Percentiles rank a stretch among this genome's conserved stretches.
Conservation (phyloP, 495 filamentous ascomycete species). For the Letharia columbiana region DNA sequence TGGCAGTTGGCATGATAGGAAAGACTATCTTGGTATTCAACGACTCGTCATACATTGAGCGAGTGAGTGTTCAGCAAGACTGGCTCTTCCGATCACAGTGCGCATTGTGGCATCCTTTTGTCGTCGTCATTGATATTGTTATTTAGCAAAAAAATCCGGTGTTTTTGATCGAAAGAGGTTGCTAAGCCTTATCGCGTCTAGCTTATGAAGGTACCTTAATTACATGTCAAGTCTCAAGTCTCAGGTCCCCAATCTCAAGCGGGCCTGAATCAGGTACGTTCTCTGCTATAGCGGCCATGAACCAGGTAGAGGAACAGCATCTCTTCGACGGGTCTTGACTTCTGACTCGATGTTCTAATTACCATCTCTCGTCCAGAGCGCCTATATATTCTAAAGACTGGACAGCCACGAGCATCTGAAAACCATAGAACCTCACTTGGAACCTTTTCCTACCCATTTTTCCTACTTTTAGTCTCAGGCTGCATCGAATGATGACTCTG, state of each 20-base stretch:
- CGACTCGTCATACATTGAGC: background rate
- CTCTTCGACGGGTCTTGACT: background rate
- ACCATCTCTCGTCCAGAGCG: background rate
- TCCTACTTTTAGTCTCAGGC: background rate
- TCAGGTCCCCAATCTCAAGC: too few species aligned
- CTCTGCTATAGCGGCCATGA: background rate
- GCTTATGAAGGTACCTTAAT: background rate
- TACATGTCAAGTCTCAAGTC: background rate
- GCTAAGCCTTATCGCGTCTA: background rate
- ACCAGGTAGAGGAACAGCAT: background rate
- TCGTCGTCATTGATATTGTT: too few species aligned
- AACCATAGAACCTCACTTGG: background rate
- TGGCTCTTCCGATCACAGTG: background rate
- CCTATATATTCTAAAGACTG: too few species aligned
- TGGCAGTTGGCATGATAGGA: background rate
- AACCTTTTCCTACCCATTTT: background rate
- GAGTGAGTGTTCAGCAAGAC: background rate
- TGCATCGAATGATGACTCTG: background rate
- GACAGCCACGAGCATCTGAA: background rate
- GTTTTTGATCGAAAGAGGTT: background rate
- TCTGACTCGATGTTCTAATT: background rate
- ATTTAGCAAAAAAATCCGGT: too few species aligned
- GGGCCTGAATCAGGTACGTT: background rate
- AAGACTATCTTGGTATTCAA: background rate
- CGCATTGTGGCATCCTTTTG: background rate